phyloP scores from a whole-genome alignment of 129 eudicot species.

The Flaveria linearis region DNA sequence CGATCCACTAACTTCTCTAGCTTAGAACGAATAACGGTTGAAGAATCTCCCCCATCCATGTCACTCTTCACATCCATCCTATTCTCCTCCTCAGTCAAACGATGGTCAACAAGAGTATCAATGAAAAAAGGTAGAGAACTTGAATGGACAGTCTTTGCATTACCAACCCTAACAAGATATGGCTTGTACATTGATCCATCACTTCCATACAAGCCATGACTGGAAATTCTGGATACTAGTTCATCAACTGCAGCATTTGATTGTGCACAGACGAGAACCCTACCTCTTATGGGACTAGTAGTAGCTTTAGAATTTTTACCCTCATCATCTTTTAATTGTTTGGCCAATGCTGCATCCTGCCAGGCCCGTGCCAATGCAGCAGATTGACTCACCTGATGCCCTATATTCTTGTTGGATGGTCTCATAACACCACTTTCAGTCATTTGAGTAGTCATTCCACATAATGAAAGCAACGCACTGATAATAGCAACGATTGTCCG shows the following conservation, averaged over 20 bases:
- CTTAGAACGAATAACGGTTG: conserved; percentile 57
- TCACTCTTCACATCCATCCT: conserved; percentile 46
- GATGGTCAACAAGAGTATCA: conserved; percentile 88
- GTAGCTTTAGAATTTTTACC: conserved; percentile 35
- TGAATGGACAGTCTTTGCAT: conserved; percentile 90
- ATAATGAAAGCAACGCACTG: conserved; percentile 74
- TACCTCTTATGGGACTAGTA: conserved; percentile 48
- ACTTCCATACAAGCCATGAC: conserved; percentile 75
- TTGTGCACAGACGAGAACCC: conserved; percentile 94
- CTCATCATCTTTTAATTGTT: conserved; percentile 55
- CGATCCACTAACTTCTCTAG: conserved; percentile 81
- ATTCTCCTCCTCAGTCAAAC: conserved; percentile 49
- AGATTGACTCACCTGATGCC: conserved; percentile 58
- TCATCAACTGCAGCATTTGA: conserved; percentile 99
- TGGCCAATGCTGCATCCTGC: conserved; percentile 99
- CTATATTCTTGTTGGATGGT: conserved; percentile 29
- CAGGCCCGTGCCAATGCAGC: conserved; percentile 95
- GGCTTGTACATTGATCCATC: conserved; percentile 87
- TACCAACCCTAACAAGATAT: conserved; percentile 97
- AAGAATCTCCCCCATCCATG: conserved; percentile 45
- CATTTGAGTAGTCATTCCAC: conserved; percentile 38
- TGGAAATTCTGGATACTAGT: conserved; percentile 76
- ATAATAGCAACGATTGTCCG: conserved; percentile 88
- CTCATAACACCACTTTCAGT: conserved; percentile 33
- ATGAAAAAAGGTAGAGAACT: conserved; percentile 79